A percentile compares a stretch with the other conserved stretches of the same genome.
Conservation (phyloP, 2,329 filamentous ascomycete genomes). For the Fusarium sp. region DNA sequence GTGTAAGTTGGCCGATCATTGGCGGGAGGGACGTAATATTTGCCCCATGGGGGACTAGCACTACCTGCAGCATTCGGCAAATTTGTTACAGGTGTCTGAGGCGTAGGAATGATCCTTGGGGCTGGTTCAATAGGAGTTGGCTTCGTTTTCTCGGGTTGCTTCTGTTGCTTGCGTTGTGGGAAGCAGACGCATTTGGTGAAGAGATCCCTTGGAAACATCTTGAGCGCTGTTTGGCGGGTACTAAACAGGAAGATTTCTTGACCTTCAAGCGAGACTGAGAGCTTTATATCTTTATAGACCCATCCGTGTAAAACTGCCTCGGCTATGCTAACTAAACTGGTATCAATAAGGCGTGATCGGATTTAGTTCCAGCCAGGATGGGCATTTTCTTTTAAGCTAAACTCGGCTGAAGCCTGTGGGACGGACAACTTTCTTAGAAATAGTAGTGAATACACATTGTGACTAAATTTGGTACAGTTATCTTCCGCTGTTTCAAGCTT, state of each 20-base stretch:
- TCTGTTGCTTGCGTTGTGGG: slow-evolving; percentile 4
- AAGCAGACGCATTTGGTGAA: slow-evolving; percentile 18
- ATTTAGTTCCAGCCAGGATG: not conserved
- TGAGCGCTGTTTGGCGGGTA: not conserved
- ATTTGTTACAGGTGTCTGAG: too few relatives aligned
- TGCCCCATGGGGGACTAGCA: not conserved
- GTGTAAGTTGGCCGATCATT: slow-evolving; percentile 4
- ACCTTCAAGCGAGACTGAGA: not conserved
- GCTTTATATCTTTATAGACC: slow-evolving; percentile 4
- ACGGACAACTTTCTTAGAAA: not conserved
- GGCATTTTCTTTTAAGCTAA: slow-evolving; percentile 3
- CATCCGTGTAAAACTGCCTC: not conserved
- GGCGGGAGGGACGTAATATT: not conserved
- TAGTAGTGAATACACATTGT: not conserved
- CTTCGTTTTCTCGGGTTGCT: slow-evolving; percentile 10
- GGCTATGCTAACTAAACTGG: not conserved
- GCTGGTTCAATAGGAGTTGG: not conserved
- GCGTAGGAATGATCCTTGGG: not conserved
- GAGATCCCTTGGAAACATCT: slow-evolving; percentile 24
- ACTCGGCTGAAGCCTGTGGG: not conserved
- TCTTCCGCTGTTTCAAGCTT: not conserved
- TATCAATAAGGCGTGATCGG: not conserved
- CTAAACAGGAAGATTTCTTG: too few relatives aligned
- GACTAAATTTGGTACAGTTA: not conserved
- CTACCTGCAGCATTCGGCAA: not conserved